These are phyloP conservation scores for Fagopyrum tataricum DNA, from an alignment of 148 eudicot species.

Conservation along the genomic window DNA sequence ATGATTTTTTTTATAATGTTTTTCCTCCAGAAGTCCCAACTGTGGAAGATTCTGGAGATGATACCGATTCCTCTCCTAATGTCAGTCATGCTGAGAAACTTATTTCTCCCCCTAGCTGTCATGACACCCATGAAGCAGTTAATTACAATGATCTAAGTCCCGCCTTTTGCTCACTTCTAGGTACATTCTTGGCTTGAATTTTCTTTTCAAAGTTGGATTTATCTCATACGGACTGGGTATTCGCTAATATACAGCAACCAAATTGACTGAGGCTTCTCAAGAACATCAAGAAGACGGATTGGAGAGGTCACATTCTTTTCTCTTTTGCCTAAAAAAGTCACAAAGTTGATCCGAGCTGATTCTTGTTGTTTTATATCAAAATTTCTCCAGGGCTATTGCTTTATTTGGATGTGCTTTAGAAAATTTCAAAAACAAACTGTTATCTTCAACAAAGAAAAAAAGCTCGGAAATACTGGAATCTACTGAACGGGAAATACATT, in stretches of 20 bases:
- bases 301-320: constrained; percentile 44
- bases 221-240: not conserved
- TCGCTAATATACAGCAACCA: constrained; percentile 32
- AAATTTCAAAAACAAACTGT: constrained; percentile 62
- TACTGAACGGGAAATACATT: constrained; percentile 55
- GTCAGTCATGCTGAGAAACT: not conserved
- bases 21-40: not conserved
- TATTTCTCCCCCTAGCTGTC: not conserved
- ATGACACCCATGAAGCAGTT: constrained; percentile 24
- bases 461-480: constrained; percentile 66
- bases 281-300: constrained; percentile 45
- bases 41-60: constrained; percentile 10
- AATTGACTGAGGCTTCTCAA: constrained; percentile 26
- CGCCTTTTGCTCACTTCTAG: constrained; percentile 31
- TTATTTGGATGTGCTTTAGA: constrained; percentile 57
- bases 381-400: constrained; percentile 50
- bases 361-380: constrained; percentile 21
- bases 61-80: not conserved
- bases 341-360: not conserved
- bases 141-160: constrained; percentile 29
- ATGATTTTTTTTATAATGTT: too few species aligned
- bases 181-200: constrained; percentile 18
- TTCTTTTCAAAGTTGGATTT: not conserved
- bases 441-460: constrained; percentile 47
- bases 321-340: not conserved